Evolutionary conservation across 192 early-diverging fungal genomes (phyloP).

Genomic region (Spizellomyces punctatus): DNA sequence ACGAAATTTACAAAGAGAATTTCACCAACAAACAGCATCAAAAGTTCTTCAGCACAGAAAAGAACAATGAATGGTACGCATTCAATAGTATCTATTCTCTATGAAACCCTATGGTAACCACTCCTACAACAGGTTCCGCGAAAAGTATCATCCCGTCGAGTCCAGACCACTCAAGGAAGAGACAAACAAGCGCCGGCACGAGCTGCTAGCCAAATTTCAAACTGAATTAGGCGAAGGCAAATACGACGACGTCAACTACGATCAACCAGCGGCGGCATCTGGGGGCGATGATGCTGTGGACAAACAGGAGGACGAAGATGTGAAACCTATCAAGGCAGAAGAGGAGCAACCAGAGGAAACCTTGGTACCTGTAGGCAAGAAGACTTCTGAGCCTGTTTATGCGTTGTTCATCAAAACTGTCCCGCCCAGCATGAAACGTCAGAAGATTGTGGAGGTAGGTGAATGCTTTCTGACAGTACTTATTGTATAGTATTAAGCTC

Average conservation of each 20-base stretch:
- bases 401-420: constrained; percentile 84
- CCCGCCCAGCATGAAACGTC: constrained; percentile 66
- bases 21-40: constrained; percentile 67
- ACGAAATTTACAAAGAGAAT: constrained; percentile 83
- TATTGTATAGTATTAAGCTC: constrained; percentile 1
- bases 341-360: constrained; percentile 4
- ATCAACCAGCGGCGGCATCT: constrained; percentile 47
- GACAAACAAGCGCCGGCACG: constrained; percentile 56
- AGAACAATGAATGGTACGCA: constrained; percentile 77
- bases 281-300: constrained; percentile 28
- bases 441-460: constrained; percentile 65
- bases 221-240: constrained; percentile 69
- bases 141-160: constrained; percentile 86
- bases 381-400: constrained; percentile 19
- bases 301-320: constrained; percentile 17
- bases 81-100: background rate
- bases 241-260: constrained; percentile 63
- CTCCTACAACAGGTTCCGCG: constrained; percentile 62
- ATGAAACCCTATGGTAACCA: background rate
- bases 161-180: constrained; percentile 56
- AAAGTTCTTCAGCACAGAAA: constrained; percentile 77
- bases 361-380: constrained; percentile 34
- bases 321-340: background rate
- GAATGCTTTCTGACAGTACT: background rate
- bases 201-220: constrained; percentile 62